These are phyloP conservation scores for Cladorrhinum samala DNA, from an alignment of 495 filamentous ascomycete species.

Conservation along the genomic window DNA sequence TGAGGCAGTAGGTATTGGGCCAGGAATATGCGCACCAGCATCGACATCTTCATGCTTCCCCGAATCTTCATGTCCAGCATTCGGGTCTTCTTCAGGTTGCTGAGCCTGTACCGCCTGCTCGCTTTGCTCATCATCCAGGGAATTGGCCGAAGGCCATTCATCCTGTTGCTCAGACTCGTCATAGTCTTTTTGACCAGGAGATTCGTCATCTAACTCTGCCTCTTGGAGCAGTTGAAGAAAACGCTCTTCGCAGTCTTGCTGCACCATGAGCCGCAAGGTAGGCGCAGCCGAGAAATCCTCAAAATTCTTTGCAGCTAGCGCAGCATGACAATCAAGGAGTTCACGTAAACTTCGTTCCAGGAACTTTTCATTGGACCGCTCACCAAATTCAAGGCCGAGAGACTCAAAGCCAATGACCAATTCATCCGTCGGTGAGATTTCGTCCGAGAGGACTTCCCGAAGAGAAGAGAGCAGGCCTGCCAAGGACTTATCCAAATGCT, in stretches of 20 bases:
- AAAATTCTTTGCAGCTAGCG: slow-evolving; percentile 13
- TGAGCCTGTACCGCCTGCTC: not conserved
- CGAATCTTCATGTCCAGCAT: slow-evolving; percentile 7
- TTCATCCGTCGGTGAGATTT: slow-evolving; percentile 61
- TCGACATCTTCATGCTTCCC: not conserved
- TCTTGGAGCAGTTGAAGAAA: slow-evolving; percentile 22
- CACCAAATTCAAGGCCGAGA: slow-evolving; percentile 63
- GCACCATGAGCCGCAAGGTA: slow-evolving; percentile 17
- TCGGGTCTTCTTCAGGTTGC: slow-evolving; percentile 3
- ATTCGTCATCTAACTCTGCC: slow-evolving; percentile 6
- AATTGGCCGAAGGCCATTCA: not conserved
- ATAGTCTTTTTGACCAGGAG: slow-evolving; percentile 6
- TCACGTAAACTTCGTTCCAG: slow-evolving; percentile 41
- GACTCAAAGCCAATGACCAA: slow-evolving; percentile 61
- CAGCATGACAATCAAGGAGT: slow-evolving; percentile 22
- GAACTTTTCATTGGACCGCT: slow-evolving; percentile 36
- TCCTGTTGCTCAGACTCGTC: slow-evolving; percentile 12
- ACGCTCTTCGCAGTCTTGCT: slow-evolving; percentile 22
- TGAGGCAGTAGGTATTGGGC: not conserved
- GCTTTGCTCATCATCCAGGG: not conserved
- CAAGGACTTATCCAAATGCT: slow-evolving; percentile 52
- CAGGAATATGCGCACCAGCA: slow-evolving; percentile 11
- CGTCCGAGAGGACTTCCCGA: slow-evolving; percentile 60
- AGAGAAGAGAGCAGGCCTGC: slow-evolving; percentile 56
- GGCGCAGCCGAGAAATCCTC: slow-evolving; percentile 2